Conservation (phyloP, 371 early-diverging fungal genomes). For the Rhizopus delemar region DNA sequence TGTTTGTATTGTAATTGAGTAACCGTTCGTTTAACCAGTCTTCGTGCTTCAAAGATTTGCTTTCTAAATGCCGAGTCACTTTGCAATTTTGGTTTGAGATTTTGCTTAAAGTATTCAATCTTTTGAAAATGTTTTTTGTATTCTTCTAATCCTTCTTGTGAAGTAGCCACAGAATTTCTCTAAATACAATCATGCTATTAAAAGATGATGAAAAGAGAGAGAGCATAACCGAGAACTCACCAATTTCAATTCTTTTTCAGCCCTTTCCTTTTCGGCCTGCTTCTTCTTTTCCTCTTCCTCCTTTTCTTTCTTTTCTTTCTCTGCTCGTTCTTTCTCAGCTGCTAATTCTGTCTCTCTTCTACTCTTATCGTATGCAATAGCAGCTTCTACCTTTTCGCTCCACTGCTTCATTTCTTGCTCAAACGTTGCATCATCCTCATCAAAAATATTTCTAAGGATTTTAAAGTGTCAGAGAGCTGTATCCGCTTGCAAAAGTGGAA, state of each 20-base stretch:
- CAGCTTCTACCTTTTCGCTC: constrained; percentile 16
- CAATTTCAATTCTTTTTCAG: constrained; percentile 18
- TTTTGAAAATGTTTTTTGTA: constrained; percentile 33
- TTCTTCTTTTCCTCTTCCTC: constrained; percentile 29
- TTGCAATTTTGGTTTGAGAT: constrained; percentile 22
- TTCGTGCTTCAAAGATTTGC: constrained; percentile 23
- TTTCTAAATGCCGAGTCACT: constrained; percentile 27
- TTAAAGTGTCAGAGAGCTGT: neutral
- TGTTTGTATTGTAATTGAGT: constrained; percentile 32
- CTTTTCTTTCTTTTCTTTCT: constrained; percentile 16
- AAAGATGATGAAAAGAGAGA: neutral
- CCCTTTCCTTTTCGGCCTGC: constrained; percentile 29
- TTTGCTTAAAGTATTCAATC: constrained; percentile 26
- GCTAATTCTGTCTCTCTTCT: constrained; percentile 13
- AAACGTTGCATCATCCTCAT: constrained; percentile 14
- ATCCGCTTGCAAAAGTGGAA: neutral
- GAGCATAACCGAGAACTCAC: neutral
- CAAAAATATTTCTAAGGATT: neutral
- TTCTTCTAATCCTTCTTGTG: constrained; percentile 35
- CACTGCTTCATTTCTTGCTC: constrained; percentile 18
- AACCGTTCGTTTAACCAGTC: constrained; percentile 25
- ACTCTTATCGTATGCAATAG: constrained; percentile 24
- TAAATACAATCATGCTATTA: constrained; percentile 1
- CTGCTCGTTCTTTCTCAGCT: constrained; percentile 15
- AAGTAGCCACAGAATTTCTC: constrained; percentile 28